A percentile compares a stretch with the other conserved stretches of the same genome.
Conservation (phyloP, 2,329 filamentous ascomycete genomes). For the Pyrenophora seminiperda region DNA sequence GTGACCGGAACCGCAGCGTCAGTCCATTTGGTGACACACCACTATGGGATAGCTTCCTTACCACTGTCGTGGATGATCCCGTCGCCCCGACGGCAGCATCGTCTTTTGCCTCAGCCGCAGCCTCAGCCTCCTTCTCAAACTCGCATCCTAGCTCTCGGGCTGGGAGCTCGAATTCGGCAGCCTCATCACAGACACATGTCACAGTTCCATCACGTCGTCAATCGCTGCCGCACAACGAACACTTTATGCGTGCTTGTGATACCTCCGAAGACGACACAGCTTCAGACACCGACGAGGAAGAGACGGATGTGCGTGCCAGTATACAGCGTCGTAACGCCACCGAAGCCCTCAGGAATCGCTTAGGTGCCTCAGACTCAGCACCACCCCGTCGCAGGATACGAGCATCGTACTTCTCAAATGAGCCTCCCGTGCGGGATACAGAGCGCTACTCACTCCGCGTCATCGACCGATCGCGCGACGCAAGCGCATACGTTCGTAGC, state of each 20-base stretch:
- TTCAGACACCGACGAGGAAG: constrained; percentile 61
- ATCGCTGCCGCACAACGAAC: constrained; percentile 45
- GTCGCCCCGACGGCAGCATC: constrained; percentile 79
- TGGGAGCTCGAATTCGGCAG: constrained; percentile 52
- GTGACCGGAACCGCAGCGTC: constrained; percentile 82
- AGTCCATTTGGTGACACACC: constrained; percentile 63
- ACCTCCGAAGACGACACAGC: constrained; percentile 50
- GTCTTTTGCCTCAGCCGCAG: constrained; percentile 75
- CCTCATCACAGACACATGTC: constrained; percentile 46
- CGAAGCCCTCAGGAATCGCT: constrained; percentile 23
- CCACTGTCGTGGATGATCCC: constrained; percentile 79
- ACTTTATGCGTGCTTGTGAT: constrained; percentile 59
- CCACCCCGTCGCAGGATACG: constrained; percentile 22
- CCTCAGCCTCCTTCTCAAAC: constrained; percentile 56
- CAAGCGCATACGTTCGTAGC: constrained; percentile 35
- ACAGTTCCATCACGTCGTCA: constrained; percentile 45
- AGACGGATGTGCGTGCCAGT: constrained; percentile 34
- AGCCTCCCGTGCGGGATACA: constrained; percentile 36
- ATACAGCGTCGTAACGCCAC: constrained; percentile 25
- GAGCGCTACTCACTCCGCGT: constrained; percentile 37
- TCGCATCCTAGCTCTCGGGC: constrained; percentile 49
- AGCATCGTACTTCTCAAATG: constrained; percentile 28
- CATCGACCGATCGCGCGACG: constrained; percentile 34
- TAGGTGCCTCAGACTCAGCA: constrained; percentile 11
- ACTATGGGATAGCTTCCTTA: constrained; percentile 80